A percentile compares a stretch with the other conserved stretches of the same genome.
phyloP scores from a whole-genome alignment of 2,329 filamentous ascomycete species.

The Ophiognomonia clavigignenti-juglandacearum region DNA sequence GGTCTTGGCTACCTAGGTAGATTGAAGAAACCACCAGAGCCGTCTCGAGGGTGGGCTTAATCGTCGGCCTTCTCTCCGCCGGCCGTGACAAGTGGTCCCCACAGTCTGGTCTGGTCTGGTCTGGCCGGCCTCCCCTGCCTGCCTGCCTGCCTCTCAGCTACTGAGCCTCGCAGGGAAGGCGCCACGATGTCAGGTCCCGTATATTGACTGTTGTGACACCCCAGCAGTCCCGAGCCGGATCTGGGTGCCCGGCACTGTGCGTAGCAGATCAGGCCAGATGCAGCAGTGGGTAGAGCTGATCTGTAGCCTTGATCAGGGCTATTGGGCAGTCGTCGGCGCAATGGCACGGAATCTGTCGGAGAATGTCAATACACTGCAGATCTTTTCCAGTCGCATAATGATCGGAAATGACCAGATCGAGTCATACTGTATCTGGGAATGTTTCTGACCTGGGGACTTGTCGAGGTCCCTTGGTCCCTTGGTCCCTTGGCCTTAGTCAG shows the following conservation, averaged over 20 bases:
- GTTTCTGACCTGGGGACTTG: neutral
- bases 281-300: neutral
- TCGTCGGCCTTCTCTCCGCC: too few species aligned
- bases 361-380: neutral
- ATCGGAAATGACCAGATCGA: too few species aligned
- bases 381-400: neutral
- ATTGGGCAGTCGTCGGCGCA: too few species aligned
- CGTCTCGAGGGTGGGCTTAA: too few species aligned
- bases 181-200: conserved; percentile 10
- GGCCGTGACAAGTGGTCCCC: too few species aligned
- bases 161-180: conserved; percentile 3
- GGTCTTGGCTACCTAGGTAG: too few species aligned
- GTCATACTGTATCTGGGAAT: neutral
- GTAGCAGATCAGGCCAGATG: neutral
- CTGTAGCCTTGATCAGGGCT: neutral
- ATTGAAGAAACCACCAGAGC: too few species aligned
- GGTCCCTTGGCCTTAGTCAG: neutral
- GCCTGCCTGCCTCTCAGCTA: too few species aligned
- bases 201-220: conserved; percentile 3
- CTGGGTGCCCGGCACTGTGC: neutral
- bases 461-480: neutral
- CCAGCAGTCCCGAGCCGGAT: neutral
- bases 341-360: conserved; percentile 7
- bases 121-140: too few species aligned
- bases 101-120: too few species aligned